phyloP scores from a whole-genome alignment of 306 rosid genomes.

The Mimosa pudica region DNA sequence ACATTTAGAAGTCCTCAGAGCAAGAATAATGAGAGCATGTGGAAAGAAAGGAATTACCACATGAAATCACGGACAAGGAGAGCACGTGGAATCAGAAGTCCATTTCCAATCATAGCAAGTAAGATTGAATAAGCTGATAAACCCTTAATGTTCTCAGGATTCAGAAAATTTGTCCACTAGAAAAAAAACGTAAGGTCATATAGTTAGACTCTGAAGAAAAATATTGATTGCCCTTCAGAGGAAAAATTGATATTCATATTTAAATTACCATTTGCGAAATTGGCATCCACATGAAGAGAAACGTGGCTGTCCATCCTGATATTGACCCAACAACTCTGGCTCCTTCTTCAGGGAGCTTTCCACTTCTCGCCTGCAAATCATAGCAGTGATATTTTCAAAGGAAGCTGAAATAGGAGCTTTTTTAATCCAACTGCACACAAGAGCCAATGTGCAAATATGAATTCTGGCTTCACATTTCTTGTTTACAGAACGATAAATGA shows the following conservation, averaged over 20 bases:
- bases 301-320: slow-evolving; percentile 97
- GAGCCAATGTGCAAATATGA: slow-evolving; percentile 22
- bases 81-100: slow-evolving; percentile 85
- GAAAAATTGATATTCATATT: slow-evolving; percentile 10
- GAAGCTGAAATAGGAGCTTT: slow-evolving; percentile 32
- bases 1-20: slow-evolving; percentile 27
- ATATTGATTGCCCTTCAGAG: slow-evolving; percentile 21
- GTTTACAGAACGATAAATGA: slow-evolving; percentile 25
- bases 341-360: slow-evolving; percentile 78
- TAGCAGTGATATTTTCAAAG: slow-evolving; percentile 32
- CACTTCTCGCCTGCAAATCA: slow-evolving; percentile 71
- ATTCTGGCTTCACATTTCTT: neutral
- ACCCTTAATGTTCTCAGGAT: slow-evolving; percentile 95
- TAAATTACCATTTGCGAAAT: slow-evolving; percentile 81
- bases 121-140: slow-evolving; percentile 87
- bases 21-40: neutral
- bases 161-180: slow-evolving; percentile 95
- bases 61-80: slow-evolving; percentile 82
- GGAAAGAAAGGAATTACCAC: slow-evolving; percentile 65
- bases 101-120: slow-evolving; percentile 96
- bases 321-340: slow-evolving; percentile 80
- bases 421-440: slow-evolving; percentile 16
- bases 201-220: slow-evolving; percentile 31
- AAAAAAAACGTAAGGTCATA: slow-evolving; percentile 33
- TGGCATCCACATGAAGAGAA: slow-evolving; percentile 99